phyloP scores from a whole-genome alignment of 805 yeast species.

The Osmozyma mogii region DNA sequence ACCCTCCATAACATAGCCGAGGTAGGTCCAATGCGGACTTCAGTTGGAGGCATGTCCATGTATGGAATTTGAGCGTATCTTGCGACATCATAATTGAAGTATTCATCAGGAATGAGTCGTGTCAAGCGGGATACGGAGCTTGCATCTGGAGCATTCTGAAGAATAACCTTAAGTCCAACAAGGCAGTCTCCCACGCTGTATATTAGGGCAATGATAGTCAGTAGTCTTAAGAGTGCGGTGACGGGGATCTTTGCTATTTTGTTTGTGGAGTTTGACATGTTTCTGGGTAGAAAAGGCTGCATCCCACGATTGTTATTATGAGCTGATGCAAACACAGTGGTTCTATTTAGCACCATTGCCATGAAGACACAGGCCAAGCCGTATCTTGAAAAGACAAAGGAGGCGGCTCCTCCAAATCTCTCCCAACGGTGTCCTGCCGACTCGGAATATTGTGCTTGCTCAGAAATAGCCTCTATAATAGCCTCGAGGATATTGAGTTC shows the following conservation, averaged over 20 bases:
- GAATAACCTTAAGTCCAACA: no score
- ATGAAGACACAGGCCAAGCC: conserved; percentile 30
- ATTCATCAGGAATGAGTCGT: conserved; percentile 3
- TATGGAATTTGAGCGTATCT: conserved; percentile 14
- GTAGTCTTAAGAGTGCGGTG: no score
- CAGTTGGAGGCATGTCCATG: conserved; percentile 22
- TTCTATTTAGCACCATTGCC: conserved; percentile 32
- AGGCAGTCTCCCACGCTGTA: background rate
- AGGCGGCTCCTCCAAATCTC: conserved; percentile 16
- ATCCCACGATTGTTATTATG: no score
- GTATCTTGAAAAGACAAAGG: conserved; percentile 29
- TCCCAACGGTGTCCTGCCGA: no score
- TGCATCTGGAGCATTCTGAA: conserved; percentile 5
- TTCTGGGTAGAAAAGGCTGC: no score
- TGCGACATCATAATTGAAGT: conserved; percentile 6
- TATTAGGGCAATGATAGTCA: background rate
- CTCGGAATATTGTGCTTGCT: no score
- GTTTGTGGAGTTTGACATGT: no score
- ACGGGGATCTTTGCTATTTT: no score
- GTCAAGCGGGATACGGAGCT: conserved; percentile 6
- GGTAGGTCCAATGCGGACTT: conserved; percentile 39
- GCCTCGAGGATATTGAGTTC: no score
- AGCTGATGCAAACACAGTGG: conserved; percentile 30
- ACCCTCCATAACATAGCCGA: conserved; percentile 50
- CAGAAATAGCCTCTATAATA: no score